These are phyloP conservation scores for Boletus mariae DNA, from an alignment of 1,284 basidiomycete species.

Conservation along the genomic window DNA sequence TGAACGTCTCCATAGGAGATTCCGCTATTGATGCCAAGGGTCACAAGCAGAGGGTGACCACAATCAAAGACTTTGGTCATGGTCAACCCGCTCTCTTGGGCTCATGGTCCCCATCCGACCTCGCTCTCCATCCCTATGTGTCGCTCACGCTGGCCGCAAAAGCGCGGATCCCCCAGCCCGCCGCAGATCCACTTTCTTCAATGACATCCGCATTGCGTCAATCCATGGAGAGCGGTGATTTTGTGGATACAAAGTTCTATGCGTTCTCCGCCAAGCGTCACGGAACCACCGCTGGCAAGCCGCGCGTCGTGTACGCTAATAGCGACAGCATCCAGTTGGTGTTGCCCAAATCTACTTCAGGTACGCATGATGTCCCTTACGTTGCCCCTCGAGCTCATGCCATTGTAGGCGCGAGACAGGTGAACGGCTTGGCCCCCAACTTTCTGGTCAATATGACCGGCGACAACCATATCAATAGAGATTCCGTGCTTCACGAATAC, in stretches of 20 bases:
- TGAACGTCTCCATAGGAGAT: slow-evolving; percentile 11
- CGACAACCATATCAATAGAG: slow-evolving; percentile 16
- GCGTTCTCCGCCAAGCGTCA: slow-evolving; percentile 23
- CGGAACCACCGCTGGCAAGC: slow-evolving; percentile 13
- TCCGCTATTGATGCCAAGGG: slow-evolving; percentile 3
- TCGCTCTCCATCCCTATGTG: slow-evolving; percentile 22
- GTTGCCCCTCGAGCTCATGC: neutral
- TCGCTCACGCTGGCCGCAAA: slow-evolving; percentile 22
- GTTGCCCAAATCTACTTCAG: slow-evolving; percentile 13
- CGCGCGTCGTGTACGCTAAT: slow-evolving; percentile 27
- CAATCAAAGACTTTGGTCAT: slow-evolving; percentile 27
- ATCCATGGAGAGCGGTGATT: slow-evolving; percentile 29
- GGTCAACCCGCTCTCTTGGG: slow-evolving; percentile 24
- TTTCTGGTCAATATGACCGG: slow-evolving; percentile 26
- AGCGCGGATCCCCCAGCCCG: slow-evolving; percentile 8
- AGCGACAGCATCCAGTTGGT: slow-evolving; percentile 12
- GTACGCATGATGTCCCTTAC: slow-evolving; percentile 2
- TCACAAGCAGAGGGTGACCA: slow-evolving; percentile 12
- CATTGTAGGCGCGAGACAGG: slow-evolving; percentile 9
- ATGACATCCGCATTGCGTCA: slow-evolving; percentile 18
- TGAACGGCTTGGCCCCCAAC: slow-evolving; percentile 1
- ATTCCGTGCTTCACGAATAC: slow-evolving; percentile 28
- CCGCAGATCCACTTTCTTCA: slow-evolving; percentile 18
- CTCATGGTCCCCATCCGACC: slow-evolving; percentile 18
- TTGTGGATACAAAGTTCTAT: slow-evolving; percentile 29